phyloP scores from a whole-genome alignment of 768 basidiomycete genomes.

The Cantharellus anzutake region DNA sequence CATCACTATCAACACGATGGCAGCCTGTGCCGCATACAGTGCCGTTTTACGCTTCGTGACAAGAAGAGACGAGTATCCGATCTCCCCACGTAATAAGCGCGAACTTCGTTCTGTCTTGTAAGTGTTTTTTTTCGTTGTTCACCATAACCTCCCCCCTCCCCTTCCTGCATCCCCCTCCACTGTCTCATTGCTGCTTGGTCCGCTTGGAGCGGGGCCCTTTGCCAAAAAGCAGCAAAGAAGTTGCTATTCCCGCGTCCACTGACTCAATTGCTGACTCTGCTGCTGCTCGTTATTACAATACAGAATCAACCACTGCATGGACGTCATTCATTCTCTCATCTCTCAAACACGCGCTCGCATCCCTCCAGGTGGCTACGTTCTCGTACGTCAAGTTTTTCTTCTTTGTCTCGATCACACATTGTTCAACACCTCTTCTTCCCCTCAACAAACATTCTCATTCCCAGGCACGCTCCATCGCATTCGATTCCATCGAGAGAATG shows the following conservation, averaged over 20 bases:
- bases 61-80: neutral
- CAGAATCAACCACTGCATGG: neutral
- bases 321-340: slow-evolving; percentile 2
- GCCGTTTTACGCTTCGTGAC: neutral
- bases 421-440: neutral
- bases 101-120: neutral
- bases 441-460: no score
- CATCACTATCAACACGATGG: neutral
- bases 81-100: neutral
- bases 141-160: neutral
- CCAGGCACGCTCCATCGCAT: neutral
- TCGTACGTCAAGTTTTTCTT: neutral
- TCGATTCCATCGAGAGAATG: neutral
- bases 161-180: neutral
- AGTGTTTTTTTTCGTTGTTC: neutral
- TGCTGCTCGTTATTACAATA: neutral
- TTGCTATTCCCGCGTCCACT: no score
- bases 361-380: neutral
- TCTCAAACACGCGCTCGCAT: neutral
- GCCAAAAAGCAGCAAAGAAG: no score
- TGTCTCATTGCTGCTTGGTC: neutral
- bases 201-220: neutral
- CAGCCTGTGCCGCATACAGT: neutral
- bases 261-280: no score
- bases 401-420: neutral